phyloP scores from a whole-genome alignment of 192 early-diverging fungal species.

The Dispira parvispora region DNA sequence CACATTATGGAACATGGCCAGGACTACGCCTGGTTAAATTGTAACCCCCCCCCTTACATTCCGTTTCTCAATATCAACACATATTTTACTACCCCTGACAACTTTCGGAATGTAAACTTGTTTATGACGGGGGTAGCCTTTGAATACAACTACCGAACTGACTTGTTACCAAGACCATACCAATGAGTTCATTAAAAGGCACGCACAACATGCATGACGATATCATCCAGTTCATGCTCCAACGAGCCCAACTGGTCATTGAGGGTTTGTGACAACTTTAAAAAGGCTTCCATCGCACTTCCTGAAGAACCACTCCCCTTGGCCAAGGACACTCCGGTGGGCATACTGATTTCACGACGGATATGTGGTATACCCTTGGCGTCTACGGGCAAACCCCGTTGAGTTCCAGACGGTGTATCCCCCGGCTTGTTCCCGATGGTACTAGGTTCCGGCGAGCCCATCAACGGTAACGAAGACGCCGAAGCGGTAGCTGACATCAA shows the following conservation, averaged over 20 bases:
- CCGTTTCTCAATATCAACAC: too few species aligned
- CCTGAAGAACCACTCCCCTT: neutral
- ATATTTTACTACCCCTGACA: too few species aligned
- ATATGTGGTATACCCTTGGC: neutral
- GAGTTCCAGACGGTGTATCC: neutral
- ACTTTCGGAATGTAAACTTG: too few species aligned
- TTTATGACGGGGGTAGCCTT: too few species aligned
- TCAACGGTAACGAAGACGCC: neutral
- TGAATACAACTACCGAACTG: too few species aligned
- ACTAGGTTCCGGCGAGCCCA: neutral
- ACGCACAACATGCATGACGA: constrained; percentile 2
- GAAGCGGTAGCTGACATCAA: neutral
- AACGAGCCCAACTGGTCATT: neutral
- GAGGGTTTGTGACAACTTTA: neutral
- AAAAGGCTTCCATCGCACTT: neutral
- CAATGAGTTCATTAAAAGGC: neutral
- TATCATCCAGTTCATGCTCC: constrained; percentile 5
- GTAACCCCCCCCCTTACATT: too few species aligned
- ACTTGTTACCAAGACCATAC: too few species aligned
- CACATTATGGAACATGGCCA: too few species aligned
- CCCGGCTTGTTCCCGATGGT: too few species aligned
- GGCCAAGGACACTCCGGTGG: neutral
- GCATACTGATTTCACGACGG: neutral
- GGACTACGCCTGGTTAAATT: too few species aligned
- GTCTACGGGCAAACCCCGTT: neutral